These are phyloP conservation scores for Blastobotrys niveus DNA, from an alignment of 1,139 yeast genomes.

Conservation along the genomic window DNA sequence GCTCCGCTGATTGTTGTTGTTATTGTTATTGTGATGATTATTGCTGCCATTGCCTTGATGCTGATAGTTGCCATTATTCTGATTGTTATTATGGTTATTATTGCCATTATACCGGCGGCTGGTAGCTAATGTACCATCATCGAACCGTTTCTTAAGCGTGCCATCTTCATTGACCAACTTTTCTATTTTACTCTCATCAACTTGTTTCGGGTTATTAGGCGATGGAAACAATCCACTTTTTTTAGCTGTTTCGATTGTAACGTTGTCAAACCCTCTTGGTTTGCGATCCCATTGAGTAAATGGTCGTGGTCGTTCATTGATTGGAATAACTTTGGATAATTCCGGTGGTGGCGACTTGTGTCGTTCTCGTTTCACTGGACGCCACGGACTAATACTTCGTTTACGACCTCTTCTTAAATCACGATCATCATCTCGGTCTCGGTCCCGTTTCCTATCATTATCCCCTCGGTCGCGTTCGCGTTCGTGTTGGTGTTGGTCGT, in stretches of 20 bases:
- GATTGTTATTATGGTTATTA: no score
- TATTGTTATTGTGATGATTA: no score
- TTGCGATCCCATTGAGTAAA: constrained; percentile 68
- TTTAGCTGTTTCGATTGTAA: constrained; percentile 75
- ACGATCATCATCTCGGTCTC: constrained; percentile 13
- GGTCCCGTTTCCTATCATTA: constrained; percentile 15
- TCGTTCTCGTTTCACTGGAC: constrained; percentile 4
- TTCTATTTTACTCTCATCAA: constrained; percentile 13
- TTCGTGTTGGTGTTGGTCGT: constrained; percentile 16
- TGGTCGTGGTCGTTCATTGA: constrained; percentile 42
- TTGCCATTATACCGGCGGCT: no score
- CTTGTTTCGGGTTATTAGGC: constrained; percentile 60
- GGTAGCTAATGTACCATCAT: no score
- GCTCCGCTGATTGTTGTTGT: no score
- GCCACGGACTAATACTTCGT: constrained; percentile 17
- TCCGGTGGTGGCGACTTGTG: constrained; percentile 21
- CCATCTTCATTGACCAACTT: constrained; percentile 9
- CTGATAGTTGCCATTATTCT: neutral
- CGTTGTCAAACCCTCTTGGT: constrained; percentile 70
- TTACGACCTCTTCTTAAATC: constrained; percentile 13
- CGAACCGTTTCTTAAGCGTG: neutral
- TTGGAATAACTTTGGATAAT: constrained; percentile 36
- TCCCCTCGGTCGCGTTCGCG: constrained; percentile 15
- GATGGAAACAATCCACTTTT: constrained; percentile 73
- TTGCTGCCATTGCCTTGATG: neutral